phyloP scores from a whole-genome alignment of 768 basidiomycete genomes.

The Mycena haematopus region DNA sequence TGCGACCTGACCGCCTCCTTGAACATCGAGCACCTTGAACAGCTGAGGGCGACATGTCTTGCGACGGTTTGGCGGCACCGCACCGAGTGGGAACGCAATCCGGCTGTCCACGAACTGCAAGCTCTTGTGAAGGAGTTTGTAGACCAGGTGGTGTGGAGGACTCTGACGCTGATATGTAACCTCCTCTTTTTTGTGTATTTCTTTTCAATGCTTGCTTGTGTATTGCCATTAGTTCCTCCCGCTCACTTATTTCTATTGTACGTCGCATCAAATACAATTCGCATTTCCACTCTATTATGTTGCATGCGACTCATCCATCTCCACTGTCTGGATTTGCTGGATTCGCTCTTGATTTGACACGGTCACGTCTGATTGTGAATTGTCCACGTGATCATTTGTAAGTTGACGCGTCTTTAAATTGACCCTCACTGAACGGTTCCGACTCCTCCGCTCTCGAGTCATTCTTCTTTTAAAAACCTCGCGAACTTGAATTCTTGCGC shows the following conservation, averaged over 20 bases:
- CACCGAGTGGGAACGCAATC: slow-evolving; percentile 82
- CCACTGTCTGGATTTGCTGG: no score
- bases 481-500: not conserved
- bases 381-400: not conserved
- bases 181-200: slow-evolving; percentile 7
- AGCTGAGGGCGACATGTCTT: slow-evolving; percentile 85
- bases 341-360: not conserved
- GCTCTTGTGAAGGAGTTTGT: slow-evolving; percentile 69
- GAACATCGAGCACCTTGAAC: slow-evolving; percentile 90
- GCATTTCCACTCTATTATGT: slow-evolving; percentile 5
- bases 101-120: slow-evolving; percentile 64
- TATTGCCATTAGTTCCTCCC: not conserved
- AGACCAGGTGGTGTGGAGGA: slow-evolving; percentile 55
- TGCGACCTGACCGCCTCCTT: slow-evolving; percentile 61
- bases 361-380: not conserved
- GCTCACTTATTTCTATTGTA: slow-evolving; percentile 28
- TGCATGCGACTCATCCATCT: not conserved
- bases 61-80: slow-evolving; percentile 84
- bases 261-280: slow-evolving; percentile 11
- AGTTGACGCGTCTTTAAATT: slow-evolving; percentile 6
- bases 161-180: slow-evolving; percentile 21
- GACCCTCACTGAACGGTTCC: slow-evolving; percentile 9
- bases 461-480: slow-evolving; percentile 7
- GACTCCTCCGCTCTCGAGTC: slow-evolving; percentile 1
- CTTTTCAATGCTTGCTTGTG: slow-evolving; percentile 15